Base-by-base conservation (phyloP, 1,284 basidiomycete species). In the Pholiota adiposa region DNA sequence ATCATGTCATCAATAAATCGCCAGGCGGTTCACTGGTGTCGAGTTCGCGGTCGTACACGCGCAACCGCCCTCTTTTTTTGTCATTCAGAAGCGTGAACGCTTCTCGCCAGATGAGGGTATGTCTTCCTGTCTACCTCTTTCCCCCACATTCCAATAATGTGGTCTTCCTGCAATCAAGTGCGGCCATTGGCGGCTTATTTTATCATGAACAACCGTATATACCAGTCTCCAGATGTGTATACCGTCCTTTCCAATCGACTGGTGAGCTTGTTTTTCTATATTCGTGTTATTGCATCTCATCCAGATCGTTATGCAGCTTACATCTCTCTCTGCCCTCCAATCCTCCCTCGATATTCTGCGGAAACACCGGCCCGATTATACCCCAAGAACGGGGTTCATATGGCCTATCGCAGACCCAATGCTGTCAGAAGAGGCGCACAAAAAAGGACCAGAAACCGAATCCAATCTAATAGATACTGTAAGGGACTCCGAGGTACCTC, bases 51-150 rank as follows among this genome's bases (percentile, higher is more conserved):
- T 95, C 51, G 90, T 90, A 2, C 88, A 93, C 68, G 82, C 90
- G 2, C 79, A 88, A 57, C 86, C 92, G 7, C 92, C 93, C 0
- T 83, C 86, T 14, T 78, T 94, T 51, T 95, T 94, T 73, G 83
- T 95, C 64, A 91, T 95, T 50, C 93, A 95, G 71, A 94, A 94
- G 73, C 83, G 91, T 64, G 88, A 93, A 64, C 82, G 93, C 43
- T 66, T 91, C 51, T 92, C 90, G 8, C 90, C 90, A 2, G 87
- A 90, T 31, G 86, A 93, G 83, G 88, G 93, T 92, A 57, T 60
- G 82, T 56, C 36, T 40, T 2, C 23, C 31, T 31, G 19, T 19
- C 27, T 19, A 58, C 41, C 16, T 54, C 18, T 23, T 41, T 53
- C 19, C 50, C 36, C 60, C 62, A 52, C 49, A 61, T 33, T 51